Evolutionary conservation across 2,329 filamentous ascomycete species (phyloP).

Genomic region (Boeremia exigua): DNA sequence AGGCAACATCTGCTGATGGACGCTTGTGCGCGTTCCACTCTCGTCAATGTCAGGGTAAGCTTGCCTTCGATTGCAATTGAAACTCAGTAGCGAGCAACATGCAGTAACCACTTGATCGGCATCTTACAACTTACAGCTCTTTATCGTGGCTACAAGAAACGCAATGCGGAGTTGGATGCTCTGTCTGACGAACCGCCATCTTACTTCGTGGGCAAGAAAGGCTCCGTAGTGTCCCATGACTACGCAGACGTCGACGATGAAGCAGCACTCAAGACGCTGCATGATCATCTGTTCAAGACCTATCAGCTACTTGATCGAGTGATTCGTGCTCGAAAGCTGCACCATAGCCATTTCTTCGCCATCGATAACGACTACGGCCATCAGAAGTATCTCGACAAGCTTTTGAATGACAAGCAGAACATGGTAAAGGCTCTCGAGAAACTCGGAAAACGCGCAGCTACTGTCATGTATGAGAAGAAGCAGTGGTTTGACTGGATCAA

Average conservation of each 20-base stretch:
- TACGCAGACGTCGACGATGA: conserved; percentile 51
- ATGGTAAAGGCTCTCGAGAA: conserved; percentile 52
- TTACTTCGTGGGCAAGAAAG: conserved; percentile 46
- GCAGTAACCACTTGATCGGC: too few relatives aligned
- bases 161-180: conserved; percentile 54
- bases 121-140: conserved; percentile 32
- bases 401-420: conserved; percentile 48
- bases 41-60: conserved; percentile 33
- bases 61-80: neutral
- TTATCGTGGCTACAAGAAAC: conserved; percentile 58
- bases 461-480: conserved; percentile 54
- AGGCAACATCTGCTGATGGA: conserved; percentile 31
- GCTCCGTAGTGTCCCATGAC: conserved; percentile 49
- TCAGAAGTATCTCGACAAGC: conserved; percentile 49
- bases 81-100: too few relatives aligned
- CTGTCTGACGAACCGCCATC: conserved; percentile 44
- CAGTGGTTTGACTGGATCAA: conserved; percentile 59
- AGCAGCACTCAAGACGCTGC: conserved; percentile 46
- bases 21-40: conserved; percentile 34
- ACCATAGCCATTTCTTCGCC: conserved; percentile 53
- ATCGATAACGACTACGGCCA: conserved; percentile 54
- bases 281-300: conserved; percentile 51
- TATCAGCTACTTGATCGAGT: conserved; percentile 50
- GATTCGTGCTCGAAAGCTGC: conserved; percentile 51
- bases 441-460: conserved; percentile 51